These are phyloP conservation scores for Juncus effusus DNA, from an alignment of 176 grass and related monocot genomes.

Conservation along the genomic window DNA sequence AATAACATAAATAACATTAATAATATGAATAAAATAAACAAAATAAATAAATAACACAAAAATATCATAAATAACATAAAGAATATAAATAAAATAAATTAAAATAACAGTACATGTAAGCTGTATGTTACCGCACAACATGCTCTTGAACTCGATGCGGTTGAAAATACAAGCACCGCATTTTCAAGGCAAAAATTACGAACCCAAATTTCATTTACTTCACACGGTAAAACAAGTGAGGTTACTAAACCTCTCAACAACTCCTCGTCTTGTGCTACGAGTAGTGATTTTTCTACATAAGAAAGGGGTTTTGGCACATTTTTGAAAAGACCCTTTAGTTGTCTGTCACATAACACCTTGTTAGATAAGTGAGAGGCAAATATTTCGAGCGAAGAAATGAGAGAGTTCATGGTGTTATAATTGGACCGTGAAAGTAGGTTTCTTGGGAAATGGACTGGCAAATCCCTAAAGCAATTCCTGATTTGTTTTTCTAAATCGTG, in stretches of 20 bases:
- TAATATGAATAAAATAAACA: too few species aligned
- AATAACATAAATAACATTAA: too few species aligned
- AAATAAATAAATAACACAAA: too few species aligned
- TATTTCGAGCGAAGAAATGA: conserved; percentile 42
- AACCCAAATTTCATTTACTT: conserved; percentile 28
- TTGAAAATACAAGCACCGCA: conserved; percentile 73
- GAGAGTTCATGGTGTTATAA: conserved; percentile 23
- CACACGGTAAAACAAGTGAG: conserved; percentile 30
- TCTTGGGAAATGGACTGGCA: conserved; percentile 47
- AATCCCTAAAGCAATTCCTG: conserved; percentile 35
- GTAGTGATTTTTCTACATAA: conserved; percentile 32
- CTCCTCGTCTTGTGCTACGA: conserved; percentile 25
- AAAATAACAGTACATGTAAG: too few species aligned
- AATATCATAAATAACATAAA: too few species aligned
- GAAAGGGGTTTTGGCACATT: neutral
- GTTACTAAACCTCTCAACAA: conserved; percentile 41
- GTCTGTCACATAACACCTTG: conserved; percentile 30
- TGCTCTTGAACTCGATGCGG: conserved; percentile 65
- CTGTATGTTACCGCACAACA: too few species aligned
- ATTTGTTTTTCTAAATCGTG: conserved; percentile 12
- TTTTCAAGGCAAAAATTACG: conserved; percentile 52
- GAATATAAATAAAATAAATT: too few species aligned
- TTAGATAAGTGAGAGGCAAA: conserved; percentile 27
- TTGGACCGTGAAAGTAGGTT: conserved; percentile 25
- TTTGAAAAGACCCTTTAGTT: conserved; percentile 38